phyloP scores from a whole-genome alignment of 352 stramenopile genomes.

The Phytophthora kernoviae region DNA sequence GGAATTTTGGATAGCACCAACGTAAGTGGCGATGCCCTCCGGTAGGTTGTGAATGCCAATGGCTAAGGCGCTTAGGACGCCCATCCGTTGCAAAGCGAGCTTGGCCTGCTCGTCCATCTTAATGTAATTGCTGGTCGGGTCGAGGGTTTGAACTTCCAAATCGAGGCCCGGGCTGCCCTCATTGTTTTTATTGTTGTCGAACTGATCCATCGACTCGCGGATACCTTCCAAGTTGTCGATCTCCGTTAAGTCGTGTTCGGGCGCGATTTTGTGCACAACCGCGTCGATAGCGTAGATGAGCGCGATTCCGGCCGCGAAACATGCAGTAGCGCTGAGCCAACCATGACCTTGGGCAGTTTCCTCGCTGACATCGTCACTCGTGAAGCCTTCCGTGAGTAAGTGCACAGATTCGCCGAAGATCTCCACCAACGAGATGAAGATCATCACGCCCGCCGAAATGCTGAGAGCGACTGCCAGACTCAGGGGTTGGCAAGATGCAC shows the following conservation, averaged over 20 bases:
- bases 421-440: slow-evolving; percentile 82
- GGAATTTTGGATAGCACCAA: slow-evolving; percentile 89
- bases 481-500: slow-evolving; percentile 56
- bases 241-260: slow-evolving; percentile 37
- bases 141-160: slow-evolving; percentile 33
- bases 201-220: slow-evolving; percentile 35
- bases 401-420: slow-evolving; percentile 53
- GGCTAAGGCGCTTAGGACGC: slow-evolving; percentile 88
- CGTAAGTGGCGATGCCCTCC: slow-evolving; percentile 96
- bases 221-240: slow-evolving; percentile 40
- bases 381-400: slow-evolving; percentile 38
- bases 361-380: slow-evolving; percentile 36
- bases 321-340: slow-evolving; percentile 82
- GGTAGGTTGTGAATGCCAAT: slow-evolving; percentile 96
- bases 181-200: slow-evolving; percentile 24
- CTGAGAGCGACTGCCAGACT: slow-evolving; percentile 86
- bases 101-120: slow-evolving; percentile 37
- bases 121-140: slow-evolving; percentile 7
- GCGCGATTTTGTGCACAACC: slow-evolving; percentile 45
- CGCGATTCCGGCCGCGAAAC: slow-evolving; percentile 85
- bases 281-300: slow-evolving; percentile 58
- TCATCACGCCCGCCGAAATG: slow-evolving; percentile 73
- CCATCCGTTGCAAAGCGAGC: slow-evolving; percentile 77
- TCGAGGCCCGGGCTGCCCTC: slow-evolving; percentile 9
- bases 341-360: slow-evolving; percentile 46